Base-by-base conservation (phyloP, 1,139 yeast species). In the Candida sojae region DNA sequence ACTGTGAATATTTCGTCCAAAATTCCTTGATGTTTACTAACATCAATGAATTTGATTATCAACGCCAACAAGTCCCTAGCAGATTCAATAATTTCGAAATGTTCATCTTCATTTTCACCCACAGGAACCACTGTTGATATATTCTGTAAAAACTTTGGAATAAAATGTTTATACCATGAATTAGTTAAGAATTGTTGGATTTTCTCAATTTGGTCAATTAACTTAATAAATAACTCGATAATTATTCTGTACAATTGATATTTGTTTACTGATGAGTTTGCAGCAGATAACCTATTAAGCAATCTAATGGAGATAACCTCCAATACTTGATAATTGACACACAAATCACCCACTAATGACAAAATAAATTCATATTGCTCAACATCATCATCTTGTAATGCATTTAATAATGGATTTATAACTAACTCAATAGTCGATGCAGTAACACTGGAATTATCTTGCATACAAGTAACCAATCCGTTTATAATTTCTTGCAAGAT, bases 361-460 rank as follows among this genome's bases (percentile, higher is more conserved):
- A 84, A 66, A 2, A 77, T 64, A 42, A 72, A 70, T 36, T 55
- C 52, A 44, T 60, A 58, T 13, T 60, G 66, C 9, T 51, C 73
- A 11, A 62, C 53, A 39, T 73, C 75, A 63, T 37, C 65, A 1
- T 79, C 70, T 35, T 89, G 63, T 47, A 91, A 68, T 30, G 72
- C 73, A 1, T 92, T 88, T 46, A 89, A 71, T 1, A 88, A 74
- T 6, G 79, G 73, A 32, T 83, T 86, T 30, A 84, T 65, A 1
- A 91, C 77, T 2, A 80, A 57, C n/a, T 55, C 51, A 28, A 60
- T 57, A 13, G 55, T 8, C 47, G 43, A 29, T 44, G 52, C 49
- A 9, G 54, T 51, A 29, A 47, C 35, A 21, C 8, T 7, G 11
- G 61, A 58, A 5, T 44, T 30, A 9, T 40, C 43, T 28, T 44